Evolutionary conservation across 352 stramenopile genomes (phyloP), one percentile per base, ranked within the genome.

Genomic region (Globisporangium parvum): DNA sequence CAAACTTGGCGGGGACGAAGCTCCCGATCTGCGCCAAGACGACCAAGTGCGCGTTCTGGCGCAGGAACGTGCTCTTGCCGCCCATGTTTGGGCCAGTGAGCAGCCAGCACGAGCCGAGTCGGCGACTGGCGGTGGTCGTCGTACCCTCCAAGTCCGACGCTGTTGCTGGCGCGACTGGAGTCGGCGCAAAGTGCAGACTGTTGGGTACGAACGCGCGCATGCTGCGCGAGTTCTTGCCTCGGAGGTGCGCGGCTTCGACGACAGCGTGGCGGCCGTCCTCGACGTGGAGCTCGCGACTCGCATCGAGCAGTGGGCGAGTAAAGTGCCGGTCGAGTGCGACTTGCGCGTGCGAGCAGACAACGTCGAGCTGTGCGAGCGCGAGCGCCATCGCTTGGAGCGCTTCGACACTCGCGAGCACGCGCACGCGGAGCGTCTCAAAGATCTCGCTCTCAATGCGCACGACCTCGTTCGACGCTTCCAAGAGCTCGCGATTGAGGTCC

Each of bases 1-100:
- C 83, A 55, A 87, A 87, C 21, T 59, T 71, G 4, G 87, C 85
- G 0, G 87, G 87, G 0, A 96, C 87, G 53, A 86, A 96, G 55
- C 75, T 82, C 2, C 85, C 87, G 50, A 86, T 88, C 55, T 96
- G 87, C 14, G 85, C 83, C 11, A 96, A 58, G 5, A 95, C 55
- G 10, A 91, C 78, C 15, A 88, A 50, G 41, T 93, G 85, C 1
- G 85, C 85, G 21, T 71, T 91, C 59, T 92, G 81, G 1, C 85
- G 79, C 17, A 96, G 60, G 40, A 91, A 93, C 0, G 87, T 96
- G 60, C 72, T 89, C 57, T 96, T 96, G 12, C 87, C 87, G 15
- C 85, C 87, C 85, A 95, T 94, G 50, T 96, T 96, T 1, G 85
- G 85, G 1, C 87, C 87, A 0, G 85, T 96, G n/a, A 96, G 60